Base-by-base conservation (phyloP, 106 monocot genomes). In the Phalaenopsis equestris region DNA sequence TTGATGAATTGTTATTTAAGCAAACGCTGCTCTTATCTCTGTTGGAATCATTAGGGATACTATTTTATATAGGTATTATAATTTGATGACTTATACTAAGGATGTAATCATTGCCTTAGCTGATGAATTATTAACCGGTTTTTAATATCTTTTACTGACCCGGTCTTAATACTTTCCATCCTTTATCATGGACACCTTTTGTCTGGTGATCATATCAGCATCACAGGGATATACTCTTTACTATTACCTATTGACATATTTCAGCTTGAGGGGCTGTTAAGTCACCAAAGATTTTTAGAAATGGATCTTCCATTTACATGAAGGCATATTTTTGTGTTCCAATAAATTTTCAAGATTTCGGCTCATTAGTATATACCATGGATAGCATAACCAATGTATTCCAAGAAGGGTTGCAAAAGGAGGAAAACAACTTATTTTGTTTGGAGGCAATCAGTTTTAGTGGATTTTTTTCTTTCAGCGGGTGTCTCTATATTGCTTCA, bases 31-130 rank as follows among this genome's bases (percentile, higher is more conserved):
- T 57, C 89, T 99, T 21, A 77, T 99, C 73, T 93, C 98, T 55
- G 98, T 99, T 78, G 98, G 98, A 74, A 92, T 99, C 16, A 52
- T 99, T 55, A 89, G 98, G 81, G 98, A 99, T 81, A 80, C 93
- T 41, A 30, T 86, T 79, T 55, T 90, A 9, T 75, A 89, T 89
- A 86, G 87, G 92, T 87, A 17, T 41, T 74, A 17, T 55, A 17
- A 74, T 70, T 8, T 12, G 15, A 70, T 70, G 70, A 45, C 42
- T 74, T 43, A 45, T 74, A 74, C n/a, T 43, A 74, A 19, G 15
- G 43, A 45, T 43, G 45, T 74, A 42, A 19, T 18, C 41, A 7
- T 45, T 42, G 42, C 74, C 74, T 36, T 1, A 70, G 38, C 38
- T 39, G 14, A 15, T 70, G 52, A 11, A 10, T 39, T 6, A 6